Percentiles rank a stretch among this genome's conserved stretches.
These are phyloP conservation scores for Metrosideros polymorpha DNA, from an alignment of 441 rosid species.

Conservation along the genomic window DNA sequence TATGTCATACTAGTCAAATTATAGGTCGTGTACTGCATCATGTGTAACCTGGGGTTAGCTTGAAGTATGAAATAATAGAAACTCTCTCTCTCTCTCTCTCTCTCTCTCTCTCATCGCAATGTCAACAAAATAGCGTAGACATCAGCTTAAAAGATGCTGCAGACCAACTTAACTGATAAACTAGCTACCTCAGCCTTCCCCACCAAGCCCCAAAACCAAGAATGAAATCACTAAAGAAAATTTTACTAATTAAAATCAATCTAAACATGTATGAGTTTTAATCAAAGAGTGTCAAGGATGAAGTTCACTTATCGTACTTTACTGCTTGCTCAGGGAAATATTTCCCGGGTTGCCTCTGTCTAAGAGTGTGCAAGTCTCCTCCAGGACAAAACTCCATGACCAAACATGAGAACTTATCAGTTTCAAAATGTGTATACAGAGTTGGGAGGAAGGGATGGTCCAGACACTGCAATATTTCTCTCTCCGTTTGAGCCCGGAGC, in stretches of 20 bases:
- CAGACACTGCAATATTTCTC: constrained; percentile 81
- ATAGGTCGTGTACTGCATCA: neutral
- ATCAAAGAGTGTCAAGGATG: neutral
- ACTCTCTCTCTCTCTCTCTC: neutral
- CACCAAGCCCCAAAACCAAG: neutral
- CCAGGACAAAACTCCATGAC: constrained; percentile 96
- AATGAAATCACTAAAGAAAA: neutral
- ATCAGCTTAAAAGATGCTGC: neutral
- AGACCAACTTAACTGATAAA: neutral
- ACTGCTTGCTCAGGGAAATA: constrained; percentile 91
- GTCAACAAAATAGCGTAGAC: neutral
- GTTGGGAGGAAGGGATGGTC: constrained; percentile 94
- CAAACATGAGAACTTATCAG: constrained; percentile 89
- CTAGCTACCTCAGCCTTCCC: neutral
- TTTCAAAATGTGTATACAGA: constrained; percentile 77
- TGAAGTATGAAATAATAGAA: neutral
- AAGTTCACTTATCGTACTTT: constrained; percentile 39
- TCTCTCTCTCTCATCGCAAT: neutral
- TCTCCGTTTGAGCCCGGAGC: constrained; percentile 88
- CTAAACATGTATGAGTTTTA: neutral
- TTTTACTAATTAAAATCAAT: neutral
- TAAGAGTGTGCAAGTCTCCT: constrained; percentile 84
- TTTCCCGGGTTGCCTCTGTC: constrained; percentile 90
- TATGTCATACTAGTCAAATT: neutral
- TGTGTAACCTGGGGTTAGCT: neutral